phyloP scores from a whole-genome alignment of 495 filamentous ascomycete genomes.

The Penicillium diatomitis region DNA sequence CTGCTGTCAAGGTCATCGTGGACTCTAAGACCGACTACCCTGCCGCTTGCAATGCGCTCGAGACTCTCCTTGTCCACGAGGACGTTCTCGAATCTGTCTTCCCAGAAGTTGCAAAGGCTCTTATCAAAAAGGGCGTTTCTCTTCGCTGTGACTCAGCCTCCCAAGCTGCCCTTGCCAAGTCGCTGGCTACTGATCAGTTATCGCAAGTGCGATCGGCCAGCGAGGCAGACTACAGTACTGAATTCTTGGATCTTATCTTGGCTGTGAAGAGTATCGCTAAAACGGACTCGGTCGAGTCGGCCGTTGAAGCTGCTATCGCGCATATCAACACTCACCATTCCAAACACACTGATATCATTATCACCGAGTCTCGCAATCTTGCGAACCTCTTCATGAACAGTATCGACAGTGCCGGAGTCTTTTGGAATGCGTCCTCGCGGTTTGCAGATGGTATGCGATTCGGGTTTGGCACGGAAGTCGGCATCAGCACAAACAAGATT shows the following conservation, averaged over 20 bases:
- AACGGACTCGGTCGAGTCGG: conserved; percentile 13
- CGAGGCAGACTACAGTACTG: conserved; percentile 70
- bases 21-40: conserved; percentile 93
- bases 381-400: conserved; percentile 74
- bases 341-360: conserved; percentile 88
- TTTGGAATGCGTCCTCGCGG: conserved; percentile 91
- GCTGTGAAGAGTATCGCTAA: conserved; percentile 70
- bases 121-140: conserved; percentile 67
- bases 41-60: conserved; percentile 90
- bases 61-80: conserved; percentile 81
- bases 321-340: conserved; percentile 92
- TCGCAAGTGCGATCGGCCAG: conserved; percentile 52
- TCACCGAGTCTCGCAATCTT: conserved; percentile 54
- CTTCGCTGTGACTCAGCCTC: conserved; percentile 72
- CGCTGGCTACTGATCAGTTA: conserved; percentile 24
- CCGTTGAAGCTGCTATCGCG: conserved; percentile 59
- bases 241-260: conserved; percentile 79
- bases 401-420: conserved; percentile 86
- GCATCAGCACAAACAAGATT: conserved; percentile 98
- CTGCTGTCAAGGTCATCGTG: conserved; percentile 68
- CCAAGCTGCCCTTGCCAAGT: conserved; percentile 46
- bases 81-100: conserved; percentile 58
- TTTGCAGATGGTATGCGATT: conserved; percentile 96
- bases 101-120: conserved; percentile 57
- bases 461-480: conserved; percentile 96